phyloP scores from a whole-genome alignment of 768 basidiomycete species.

The Pleurotus tuber-regium region DNA sequence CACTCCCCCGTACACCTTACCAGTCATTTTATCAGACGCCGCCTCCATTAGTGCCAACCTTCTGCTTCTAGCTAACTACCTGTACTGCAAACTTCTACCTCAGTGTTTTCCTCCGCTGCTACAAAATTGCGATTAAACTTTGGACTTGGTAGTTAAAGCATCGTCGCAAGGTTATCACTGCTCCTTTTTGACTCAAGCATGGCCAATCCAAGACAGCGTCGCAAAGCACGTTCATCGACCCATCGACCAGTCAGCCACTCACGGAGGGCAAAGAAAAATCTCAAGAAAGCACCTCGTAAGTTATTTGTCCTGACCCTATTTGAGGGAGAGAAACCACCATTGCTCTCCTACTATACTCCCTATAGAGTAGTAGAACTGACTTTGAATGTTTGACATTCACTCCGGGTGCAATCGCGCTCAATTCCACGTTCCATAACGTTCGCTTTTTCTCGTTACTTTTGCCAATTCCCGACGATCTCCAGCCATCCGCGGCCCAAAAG shows the following conservation, averaged over 20 bases:
- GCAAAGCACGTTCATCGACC: conserved; percentile 78
- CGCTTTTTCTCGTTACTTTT: not conserved
- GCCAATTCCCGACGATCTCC: not conserved
- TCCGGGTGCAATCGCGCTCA: conserved; percentile 5
- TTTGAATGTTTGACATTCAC: not conserved
- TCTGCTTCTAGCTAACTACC: conserved; percentile 1
- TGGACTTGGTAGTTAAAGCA: conserved; percentile 1
- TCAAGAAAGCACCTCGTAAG: conserved; percentile 78
- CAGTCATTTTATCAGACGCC: not conserved
- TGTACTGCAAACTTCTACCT: conserved; percentile 3
- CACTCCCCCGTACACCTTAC: not conserved
- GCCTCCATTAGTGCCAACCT: not conserved
- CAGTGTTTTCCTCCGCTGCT: not conserved
- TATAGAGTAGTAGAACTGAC: conserved; percentile 5
- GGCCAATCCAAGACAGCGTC: conserved; percentile 93
- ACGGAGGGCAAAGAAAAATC: conserved; percentile 66
- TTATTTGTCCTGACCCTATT: not conserved
- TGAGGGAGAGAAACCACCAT: not conserved
- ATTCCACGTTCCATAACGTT: not conserved
- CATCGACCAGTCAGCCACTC: conserved; percentile 75
- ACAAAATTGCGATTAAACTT: not conserved
- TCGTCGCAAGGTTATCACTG: too few species aligned
- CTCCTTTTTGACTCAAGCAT: conserved; percentile 44
- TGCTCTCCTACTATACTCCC: not conserved
- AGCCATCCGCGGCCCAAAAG: conserved; percentile 82